These are phyloP conservation scores for Colletotrichum simmondsii DNA, from an alignment of 2,329 filamentous ascomycete genomes.

Conservation along the genomic window DNA sequence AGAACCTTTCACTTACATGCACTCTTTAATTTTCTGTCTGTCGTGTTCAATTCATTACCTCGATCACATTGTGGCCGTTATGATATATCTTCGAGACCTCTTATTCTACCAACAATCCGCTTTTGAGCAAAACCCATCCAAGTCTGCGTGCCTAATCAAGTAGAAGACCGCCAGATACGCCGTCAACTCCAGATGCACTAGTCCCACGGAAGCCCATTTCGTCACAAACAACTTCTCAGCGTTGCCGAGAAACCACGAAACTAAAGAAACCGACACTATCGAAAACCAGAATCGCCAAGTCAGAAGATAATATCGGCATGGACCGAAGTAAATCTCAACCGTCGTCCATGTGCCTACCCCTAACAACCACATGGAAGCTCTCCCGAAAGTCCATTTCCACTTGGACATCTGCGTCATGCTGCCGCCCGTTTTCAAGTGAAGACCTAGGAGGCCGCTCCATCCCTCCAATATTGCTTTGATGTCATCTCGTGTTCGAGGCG, in stretches of 20 bases:
- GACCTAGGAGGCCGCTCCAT: not conserved
- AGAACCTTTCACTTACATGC: no score
- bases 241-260: not conserved
- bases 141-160: not conserved
- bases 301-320: not conserved
- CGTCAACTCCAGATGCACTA: not conserved
- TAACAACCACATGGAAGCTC: not conserved
- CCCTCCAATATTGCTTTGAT: slow-evolving; percentile 7
- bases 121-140: not conserved
- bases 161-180: not conserved
- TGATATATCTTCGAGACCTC: no score
- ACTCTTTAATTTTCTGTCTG: not conserved
- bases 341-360: not conserved
- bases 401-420: not conserved
- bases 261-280: not conserved
- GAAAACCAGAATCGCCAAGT: slow-evolving; percentile 5
- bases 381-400: not conserved
- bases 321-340: not conserved
- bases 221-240: not conserved
- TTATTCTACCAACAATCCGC: not conserved
- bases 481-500: slow-evolving; percentile 9
- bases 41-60: not conserved
- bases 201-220: not conserved
- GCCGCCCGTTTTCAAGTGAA: not conserved
- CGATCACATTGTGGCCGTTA: fast-evolving